Evolutionary conservation across 768 basidiomycete genomes (phyloP), one percentile per base, ranked within the genome.

Genomic region (Artomyces pyxidatus): DNA sequence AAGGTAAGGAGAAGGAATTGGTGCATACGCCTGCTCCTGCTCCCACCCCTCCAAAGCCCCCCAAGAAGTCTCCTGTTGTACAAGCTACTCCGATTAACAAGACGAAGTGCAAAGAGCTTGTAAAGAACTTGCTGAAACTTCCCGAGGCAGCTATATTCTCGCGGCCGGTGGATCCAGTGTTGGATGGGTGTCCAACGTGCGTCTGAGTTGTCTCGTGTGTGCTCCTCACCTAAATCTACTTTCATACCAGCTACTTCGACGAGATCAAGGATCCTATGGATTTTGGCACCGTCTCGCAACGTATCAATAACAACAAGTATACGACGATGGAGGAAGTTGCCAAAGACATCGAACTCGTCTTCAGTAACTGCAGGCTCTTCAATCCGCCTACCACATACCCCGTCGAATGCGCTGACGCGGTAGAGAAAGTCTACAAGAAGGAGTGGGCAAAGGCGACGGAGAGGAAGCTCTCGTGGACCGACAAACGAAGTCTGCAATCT

Each of bases 221-320:
- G 35, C 30, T 25, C 27, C 49, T 43, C 55, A 26, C 32, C 38
- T 54, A 52, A n/a, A 16, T 59, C 42, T n/a, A 53, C 21, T 11
- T 47, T 25, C 32, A 46, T 30, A 27, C 16, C 58, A 96, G 92
- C 17, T 98, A 98, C 64, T 81, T 88, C 52, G 81, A 94, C 4
- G 95, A 97, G 66, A 95, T 98, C 61, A 68, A 78, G 51, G 69
- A 86, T 55, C 95, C 95, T 6, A 97, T 97, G 95, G 93, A 97
- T 66, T 82, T 97, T 45, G 80, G 79, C 8, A 95, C 94, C 2
- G 87, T 96, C 56, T 64, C 64, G 12, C 68, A 71, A 32, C 90
- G 88, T 60, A 68, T 96, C 51, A 71, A 74, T 32, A 69, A 77
- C 45, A 77, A 74, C 42, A 71, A 76, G 58, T 99, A 98, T 63